Evolutionary conservation across 495 filamentous ascomycete genomes (phyloP), one percentile per base, ranked within the genome.

Genomic region (Neurospora hispaniola): DNA sequence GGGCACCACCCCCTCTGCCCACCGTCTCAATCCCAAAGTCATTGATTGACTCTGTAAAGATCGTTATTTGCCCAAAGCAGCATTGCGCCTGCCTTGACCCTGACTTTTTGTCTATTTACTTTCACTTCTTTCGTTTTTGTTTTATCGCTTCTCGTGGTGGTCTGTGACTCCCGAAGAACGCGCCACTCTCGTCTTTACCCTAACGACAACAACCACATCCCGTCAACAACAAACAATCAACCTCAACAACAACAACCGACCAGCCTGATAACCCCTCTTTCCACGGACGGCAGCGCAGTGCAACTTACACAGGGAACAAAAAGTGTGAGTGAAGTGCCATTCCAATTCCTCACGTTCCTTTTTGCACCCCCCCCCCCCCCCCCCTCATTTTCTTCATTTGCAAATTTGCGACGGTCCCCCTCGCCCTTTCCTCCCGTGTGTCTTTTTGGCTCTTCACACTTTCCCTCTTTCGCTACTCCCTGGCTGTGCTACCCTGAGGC

Each of bases 251-350:
- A 70, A 66, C 71, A 59, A 68, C 59, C 71, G 42, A 59, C 74
- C 70, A 71, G 68, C 73, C 74, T 71, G 73, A 76, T 74, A 78
- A 66, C 76, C 78, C 79, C 78, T 79, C 74, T 71, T 77, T 78
- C 75, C 76, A 69, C 75, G 76, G 74, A 79, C 78, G 75, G 74
- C 77, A 74, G 73, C 76, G 71, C 72, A 78, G 78, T 79, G 74
- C 74, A 74, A 80, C 78, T 76, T 77, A 73, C 75, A 77, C 75
- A 71, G 44, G 54, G 72, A 76, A 74, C 42, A 75, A 42, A 39
- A 39, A 72, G 75, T 73, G 80, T 81, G 76, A 77, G 79, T 78
- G 71, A 71, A 14, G 54, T 35, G 54, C 54, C 76, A 75, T 74
- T 75, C 42, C 27, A 71, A 27, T 77, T 72, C 38, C 72, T 76